These are phyloP conservation scores for Fusarium nygamai DNA, from an alignment of 2,329 filamentous ascomycete species.

Conservation along the genomic window DNA sequence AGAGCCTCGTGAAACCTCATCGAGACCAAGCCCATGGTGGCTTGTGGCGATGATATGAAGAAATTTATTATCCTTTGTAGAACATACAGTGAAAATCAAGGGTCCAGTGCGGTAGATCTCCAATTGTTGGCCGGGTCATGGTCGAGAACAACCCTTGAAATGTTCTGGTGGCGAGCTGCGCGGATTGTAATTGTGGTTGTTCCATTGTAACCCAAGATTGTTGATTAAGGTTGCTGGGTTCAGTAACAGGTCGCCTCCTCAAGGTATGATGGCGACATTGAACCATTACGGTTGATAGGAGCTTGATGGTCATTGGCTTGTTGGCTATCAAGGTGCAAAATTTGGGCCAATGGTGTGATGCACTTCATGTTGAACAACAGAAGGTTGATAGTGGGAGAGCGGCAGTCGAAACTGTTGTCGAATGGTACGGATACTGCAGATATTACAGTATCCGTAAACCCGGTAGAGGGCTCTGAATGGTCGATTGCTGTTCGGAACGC, in stretches of 20 bases:
- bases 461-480: slow-evolving; percentile 15
- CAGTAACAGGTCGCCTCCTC: slow-evolving; percentile 39
- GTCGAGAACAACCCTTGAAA: neutral
- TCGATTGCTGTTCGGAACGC: slow-evolving; percentile 30
- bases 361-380: slow-evolving; percentile 14
- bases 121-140: slow-evolving; percentile 15
- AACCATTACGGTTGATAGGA: slow-evolving; percentile 20
- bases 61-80: slow-evolving; percentile 6
- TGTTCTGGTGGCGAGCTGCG: slow-evolving; percentile 30
- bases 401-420: slow-evolving; percentile 16
- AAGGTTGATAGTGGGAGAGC: slow-evolving; percentile 10
- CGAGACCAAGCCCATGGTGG: neutral
- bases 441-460: slow-evolving; percentile 32
- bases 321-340: slow-evolving; percentile 31
- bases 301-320: slow-evolving; percentile 30
- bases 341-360: slow-evolving; percentile 34
- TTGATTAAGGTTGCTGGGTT: neutral
- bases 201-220: slow-evolving; percentile 9
- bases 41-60: slow-evolving; percentile 27
- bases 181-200: slow-evolving; percentile 16
- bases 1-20: neutral
- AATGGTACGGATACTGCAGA: slow-evolving; percentile 17
- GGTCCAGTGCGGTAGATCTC: slow-evolving; percentile 31
- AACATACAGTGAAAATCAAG: slow-evolving; percentile 19
- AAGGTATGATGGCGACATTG: slow-evolving; percentile 25